These are phyloP conservation scores for Talaromyces liani DNA, from an alignment of 495 filamentous ascomycete species.

Conservation along the genomic window DNA sequence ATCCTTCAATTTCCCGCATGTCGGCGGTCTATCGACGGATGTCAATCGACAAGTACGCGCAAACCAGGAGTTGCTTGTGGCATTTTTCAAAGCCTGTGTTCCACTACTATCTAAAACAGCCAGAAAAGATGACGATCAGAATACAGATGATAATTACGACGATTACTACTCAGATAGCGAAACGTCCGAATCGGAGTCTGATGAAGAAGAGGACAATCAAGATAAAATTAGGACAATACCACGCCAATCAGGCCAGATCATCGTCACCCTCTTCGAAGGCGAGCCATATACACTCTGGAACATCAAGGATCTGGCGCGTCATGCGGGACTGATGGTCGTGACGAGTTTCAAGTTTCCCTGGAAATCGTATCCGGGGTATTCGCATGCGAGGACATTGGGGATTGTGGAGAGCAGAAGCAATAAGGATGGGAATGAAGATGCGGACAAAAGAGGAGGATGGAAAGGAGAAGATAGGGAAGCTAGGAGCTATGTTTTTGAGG, in stretches of 20 bases:
- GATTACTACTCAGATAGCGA: neutral
- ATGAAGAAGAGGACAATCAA: slow-evolving; percentile 7
- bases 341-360: slow-evolving; percentile 73
- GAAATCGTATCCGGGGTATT: slow-evolving; percentile 73
- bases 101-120: slow-evolving; percentile 36
- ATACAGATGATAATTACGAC: slow-evolving; percentile 13
- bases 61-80: slow-evolving; percentile 84
- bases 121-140: slow-evolving; percentile 11
- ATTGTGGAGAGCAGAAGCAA: slow-evolving; percentile 50
- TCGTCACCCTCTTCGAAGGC: slow-evolving; percentile 86
- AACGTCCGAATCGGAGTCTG: neutral
- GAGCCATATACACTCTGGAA: slow-evolving; percentile 96
- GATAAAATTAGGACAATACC: slow-evolving; percentile 13
- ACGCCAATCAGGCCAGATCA: slow-evolving; percentile 51
- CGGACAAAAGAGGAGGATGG: slow-evolving; percentile 51
- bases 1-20: slow-evolving; percentile 95
- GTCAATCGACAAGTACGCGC: slow-evolving; percentile 88
- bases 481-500: slow-evolving; percentile 71
- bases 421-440: slow-evolving; percentile 17
- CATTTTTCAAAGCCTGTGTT: slow-evolving; percentile 63
- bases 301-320: slow-evolving; percentile 73
- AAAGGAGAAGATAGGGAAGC: slow-evolving; percentile 69
- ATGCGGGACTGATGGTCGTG: slow-evolving; percentile 66
- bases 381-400: slow-evolving; percentile 80
- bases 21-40: slow-evolving; percentile 84